Percentiles rank a stretch among this genome's conserved stretches.
Evolutionary conservation across 805 yeast genomes (phyloP).

Genomic region (Ogataea thermomethanolica): DNA sequence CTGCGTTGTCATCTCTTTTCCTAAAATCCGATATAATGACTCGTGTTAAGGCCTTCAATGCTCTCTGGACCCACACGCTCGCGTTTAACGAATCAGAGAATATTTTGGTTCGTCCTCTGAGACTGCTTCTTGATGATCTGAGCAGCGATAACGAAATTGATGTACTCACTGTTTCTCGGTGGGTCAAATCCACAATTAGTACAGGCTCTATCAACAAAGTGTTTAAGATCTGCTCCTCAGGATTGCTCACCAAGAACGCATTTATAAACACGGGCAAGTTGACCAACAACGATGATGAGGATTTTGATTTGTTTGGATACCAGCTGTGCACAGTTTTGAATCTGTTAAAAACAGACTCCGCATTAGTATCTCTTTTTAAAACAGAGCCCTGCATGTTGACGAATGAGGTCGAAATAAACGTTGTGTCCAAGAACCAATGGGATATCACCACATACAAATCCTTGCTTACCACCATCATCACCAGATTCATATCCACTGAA

Average conservation of each 20-base stretch:
- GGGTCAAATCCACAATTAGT: constrained; percentile 43
- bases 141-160: constrained; percentile 41
- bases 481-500: constrained; percentile 40
- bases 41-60: constrained; percentile 53
- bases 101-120: constrained; percentile 59
- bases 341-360: constrained; percentile 45
- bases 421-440: constrained; percentile 43
- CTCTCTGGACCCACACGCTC: constrained; percentile 70
- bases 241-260: constrained; percentile 44
- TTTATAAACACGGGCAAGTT: constrained; percentile 28
- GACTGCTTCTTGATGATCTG: constrained; percentile 64
- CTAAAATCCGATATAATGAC: constrained; percentile 38
- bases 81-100: constrained; percentile 45
- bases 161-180: constrained; percentile 42
- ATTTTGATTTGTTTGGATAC: constrained; percentile 61
- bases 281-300: constrained; percentile 44
- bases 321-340: constrained; percentile 50
- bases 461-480: constrained; percentile 43
- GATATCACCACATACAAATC: constrained; percentile 60
- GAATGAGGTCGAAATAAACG: constrained; percentile 39
- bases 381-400: constrained; percentile 59
- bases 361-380: constrained; percentile 46
- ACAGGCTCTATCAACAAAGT: constrained; percentile 60
- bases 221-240: constrained; percentile 52
- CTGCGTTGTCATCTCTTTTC: constrained; percentile 60